Conservation (phyloP, 495 filamentous ascomycete genomes). For the Oidiodendron maius region DNA sequence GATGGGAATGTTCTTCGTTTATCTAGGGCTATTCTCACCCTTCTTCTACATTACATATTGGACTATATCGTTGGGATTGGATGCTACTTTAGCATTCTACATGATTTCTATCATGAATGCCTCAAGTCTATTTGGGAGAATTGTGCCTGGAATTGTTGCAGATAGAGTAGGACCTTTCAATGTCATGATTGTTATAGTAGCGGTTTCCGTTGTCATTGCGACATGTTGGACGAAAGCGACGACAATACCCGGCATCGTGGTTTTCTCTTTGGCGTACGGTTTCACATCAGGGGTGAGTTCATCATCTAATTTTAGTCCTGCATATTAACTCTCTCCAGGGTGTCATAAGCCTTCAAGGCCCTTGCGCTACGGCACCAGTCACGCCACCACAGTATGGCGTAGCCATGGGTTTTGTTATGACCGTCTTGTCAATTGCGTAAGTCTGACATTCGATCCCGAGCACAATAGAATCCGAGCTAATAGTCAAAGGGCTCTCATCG, state of each 20-base stretch:
- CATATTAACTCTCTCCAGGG: no score
- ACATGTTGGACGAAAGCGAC: slow-evolving; percentile 60
- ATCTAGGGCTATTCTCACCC: slow-evolving; percentile 65
- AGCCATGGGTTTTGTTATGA: slow-evolving; percentile 11
- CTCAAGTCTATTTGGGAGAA: slow-evolving; percentile 60
- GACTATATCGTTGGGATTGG: slow-evolving; percentile 52
- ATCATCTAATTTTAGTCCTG: no score
- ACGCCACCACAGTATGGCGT: slow-evolving; percentile 9
- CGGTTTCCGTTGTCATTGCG: slow-evolving; percentile 52
- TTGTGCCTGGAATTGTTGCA: slow-evolving; percentile 59
- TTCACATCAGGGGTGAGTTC: slow-evolving; percentile 68
- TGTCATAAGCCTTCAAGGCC: slow-evolving; percentile 12
- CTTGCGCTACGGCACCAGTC: slow-evolving; percentile 5
- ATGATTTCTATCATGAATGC: slow-evolving; percentile 70
- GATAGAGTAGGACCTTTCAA: slow-evolving; percentile 71
- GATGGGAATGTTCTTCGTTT: slow-evolving; percentile 52
- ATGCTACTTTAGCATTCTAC: slow-evolving; percentile 46
- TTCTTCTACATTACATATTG: slow-evolving; percentile 61
- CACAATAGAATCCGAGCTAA: no score
- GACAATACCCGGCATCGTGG: slow-evolving; percentile 52
- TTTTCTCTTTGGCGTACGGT: slow-evolving; percentile 61
- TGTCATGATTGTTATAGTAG: slow-evolving; percentile 55
- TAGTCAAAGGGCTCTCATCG: no score
- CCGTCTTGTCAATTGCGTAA: slow-evolving; percentile 9
- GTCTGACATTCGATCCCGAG: no score